Evolutionary conservation across 495 filamentous ascomycete species (phyloP).

Genomic region (Jackrogersella minutella): DNA sequence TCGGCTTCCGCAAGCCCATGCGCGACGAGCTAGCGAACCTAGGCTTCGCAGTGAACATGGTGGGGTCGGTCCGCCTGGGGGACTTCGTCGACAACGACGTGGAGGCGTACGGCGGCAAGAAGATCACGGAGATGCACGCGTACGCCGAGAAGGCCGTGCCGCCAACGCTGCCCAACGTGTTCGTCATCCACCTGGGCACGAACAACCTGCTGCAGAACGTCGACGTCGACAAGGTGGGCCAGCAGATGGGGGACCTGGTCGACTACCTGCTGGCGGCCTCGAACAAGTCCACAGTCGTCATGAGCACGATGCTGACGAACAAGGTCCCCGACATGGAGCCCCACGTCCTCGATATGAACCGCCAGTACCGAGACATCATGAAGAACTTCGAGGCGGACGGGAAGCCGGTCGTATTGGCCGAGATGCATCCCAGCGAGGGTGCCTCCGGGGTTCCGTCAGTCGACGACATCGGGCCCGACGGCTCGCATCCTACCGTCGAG

Average conservation of each 20-base stretch:
- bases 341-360: slow-evolving; percentile 42
- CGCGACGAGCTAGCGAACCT: slow-evolving; percentile 42
- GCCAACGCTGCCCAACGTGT: slow-evolving; percentile 44
- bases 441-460: slow-evolving; percentile 14
- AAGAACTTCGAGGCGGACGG: slow-evolving; percentile 28
- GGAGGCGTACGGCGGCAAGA: slow-evolving; percentile 47
- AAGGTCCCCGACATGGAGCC: slow-evolving; percentile 42
- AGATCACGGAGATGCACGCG: slow-evolving; percentile 42
- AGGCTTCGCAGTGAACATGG: slow-evolving; percentile 43
- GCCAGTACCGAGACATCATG: slow-evolving; percentile 39
- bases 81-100: slow-evolving; percentile 46
- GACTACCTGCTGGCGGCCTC: slow-evolving; percentile 28
- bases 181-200: slow-evolving; percentile 49
- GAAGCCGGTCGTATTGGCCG: slow-evolving; percentile 32
- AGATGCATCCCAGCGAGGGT: slow-evolving; percentile 36
- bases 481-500: slow-evolving; percentile 50
- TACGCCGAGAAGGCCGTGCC: slow-evolving; percentile 37
- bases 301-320: slow-evolving; percentile 36
- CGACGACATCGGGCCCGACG: slow-evolving; percentile 32
- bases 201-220: slow-evolving; percentile 44
- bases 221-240: slow-evolving; percentile 32
- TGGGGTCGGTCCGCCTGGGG: slow-evolving; percentile 44
- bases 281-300: slow-evolving; percentile 32
- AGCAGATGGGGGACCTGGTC: slow-evolving; percentile 34
- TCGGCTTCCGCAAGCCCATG: slow-evolving; percentile 61